Conservation (phyloP, 208 protist species). For the Lotmaria passim region DNA sequence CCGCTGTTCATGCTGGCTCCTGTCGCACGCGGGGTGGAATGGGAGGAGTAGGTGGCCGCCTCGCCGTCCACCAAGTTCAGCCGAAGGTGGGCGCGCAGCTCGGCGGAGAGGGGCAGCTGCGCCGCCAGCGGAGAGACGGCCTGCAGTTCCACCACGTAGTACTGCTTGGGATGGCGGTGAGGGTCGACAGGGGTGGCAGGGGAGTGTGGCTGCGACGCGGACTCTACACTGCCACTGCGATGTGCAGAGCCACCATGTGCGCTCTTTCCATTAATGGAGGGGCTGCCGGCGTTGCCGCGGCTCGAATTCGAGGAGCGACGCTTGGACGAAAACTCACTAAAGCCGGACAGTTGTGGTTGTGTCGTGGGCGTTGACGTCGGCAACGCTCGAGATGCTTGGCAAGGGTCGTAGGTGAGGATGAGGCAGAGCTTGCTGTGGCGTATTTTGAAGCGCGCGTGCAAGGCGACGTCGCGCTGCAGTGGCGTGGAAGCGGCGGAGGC, state of each 20-base stretch:
- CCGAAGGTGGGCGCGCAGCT: slow-evolving; percentile 34
- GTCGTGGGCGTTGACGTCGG: not conserved
- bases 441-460: slow-evolving; percentile 7
- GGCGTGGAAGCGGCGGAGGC: not conserved
- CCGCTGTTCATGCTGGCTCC: not conserved
- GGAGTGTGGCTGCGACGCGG: too few relatives aligned
- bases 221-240: not conserved
- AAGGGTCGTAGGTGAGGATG: slow-evolving; percentile 7
- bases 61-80: slow-evolving; percentile 32
- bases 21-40: slow-evolving; percentile 19
- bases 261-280: not conserved
- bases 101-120: slow-evolving; percentile 28
- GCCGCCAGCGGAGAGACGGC: slow-evolving; percentile 33
- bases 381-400: not conserved
- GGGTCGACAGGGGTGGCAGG: not conserved
- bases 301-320: not conserved
- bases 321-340: not conserved
- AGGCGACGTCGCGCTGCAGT: not conserved
- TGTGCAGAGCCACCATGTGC: not conserved
- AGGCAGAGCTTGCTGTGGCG: slow-evolving; percentile 1
- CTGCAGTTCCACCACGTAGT: slow-evolving; percentile 15
- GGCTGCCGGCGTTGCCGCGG: not conserved
- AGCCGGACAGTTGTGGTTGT: not conserved
- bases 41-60: slow-evolving; percentile 38
- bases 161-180: not conserved